Conservation (phyloP, 108 stramenopile genomes). For the Craspedostauros australis region DNA sequence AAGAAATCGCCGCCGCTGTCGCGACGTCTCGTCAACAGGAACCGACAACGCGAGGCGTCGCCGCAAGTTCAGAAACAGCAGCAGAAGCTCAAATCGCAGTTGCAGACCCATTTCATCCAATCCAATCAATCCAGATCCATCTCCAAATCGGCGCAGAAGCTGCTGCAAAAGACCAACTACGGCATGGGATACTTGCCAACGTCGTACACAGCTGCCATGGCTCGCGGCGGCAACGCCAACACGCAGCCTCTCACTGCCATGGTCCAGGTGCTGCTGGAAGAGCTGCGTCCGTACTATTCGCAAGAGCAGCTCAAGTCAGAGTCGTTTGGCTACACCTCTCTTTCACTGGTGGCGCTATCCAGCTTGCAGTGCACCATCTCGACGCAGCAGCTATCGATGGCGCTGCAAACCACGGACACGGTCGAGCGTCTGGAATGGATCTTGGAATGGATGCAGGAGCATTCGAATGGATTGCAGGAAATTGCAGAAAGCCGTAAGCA, state of each 20-base stretch:
- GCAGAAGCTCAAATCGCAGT: too few species aligned
- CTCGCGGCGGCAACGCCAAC: too few species aligned
- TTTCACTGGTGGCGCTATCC: slow-evolving; percentile 48
- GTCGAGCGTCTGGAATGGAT: slow-evolving; percentile 38
- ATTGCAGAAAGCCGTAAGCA: slow-evolving; percentile 29
- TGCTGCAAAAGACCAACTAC: too few species aligned
- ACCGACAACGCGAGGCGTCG: too few species aligned
- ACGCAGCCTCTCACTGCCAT: slow-evolving; percentile 42
- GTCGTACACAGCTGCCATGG: too few species aligned
- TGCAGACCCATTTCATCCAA: too few species aligned
- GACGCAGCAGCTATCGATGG: slow-evolving; percentile 26
- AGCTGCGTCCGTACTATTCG: slow-evolving; percentile 46
- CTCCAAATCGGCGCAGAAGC: too few species aligned
- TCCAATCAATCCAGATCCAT: too few species aligned
- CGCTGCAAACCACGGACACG: slow-evolving; percentile 40
- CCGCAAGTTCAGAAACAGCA: too few species aligned
- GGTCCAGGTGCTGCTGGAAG: slow-evolving; percentile 25
- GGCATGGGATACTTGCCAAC: too few species aligned
- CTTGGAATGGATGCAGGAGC: slow-evolving; percentile 43
- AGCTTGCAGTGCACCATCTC: slow-evolving; percentile 28
- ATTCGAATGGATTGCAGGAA: slow-evolving; percentile 32
- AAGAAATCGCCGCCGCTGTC: too few species aligned
- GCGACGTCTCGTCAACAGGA: too few species aligned
- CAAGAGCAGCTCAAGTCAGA: slow-evolving; percentile 32
- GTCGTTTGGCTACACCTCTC: slow-evolving; percentile 46